Evolutionary conservation across 495 filamentous ascomycete species (phyloP), one percentile per base, ranked within the genome.

Genomic region (Penicillium bialowiezense): DNA sequence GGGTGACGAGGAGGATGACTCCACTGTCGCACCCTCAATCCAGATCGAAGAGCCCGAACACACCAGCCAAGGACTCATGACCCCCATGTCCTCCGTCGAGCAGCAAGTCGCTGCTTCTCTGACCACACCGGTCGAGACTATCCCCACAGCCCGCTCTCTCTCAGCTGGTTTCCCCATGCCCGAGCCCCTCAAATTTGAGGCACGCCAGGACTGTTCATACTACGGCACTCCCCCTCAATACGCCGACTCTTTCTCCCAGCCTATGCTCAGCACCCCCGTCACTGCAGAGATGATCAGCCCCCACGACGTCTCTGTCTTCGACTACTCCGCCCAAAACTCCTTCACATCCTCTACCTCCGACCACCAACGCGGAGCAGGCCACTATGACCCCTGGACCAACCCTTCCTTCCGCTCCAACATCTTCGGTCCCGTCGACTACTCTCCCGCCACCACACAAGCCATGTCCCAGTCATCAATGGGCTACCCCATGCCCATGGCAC

Each of bases 331-430:
- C 0, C 57, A 60, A 2, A 48, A 60, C 10, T 41, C 60, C 7
- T 72, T 68, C 45, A 50, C 62, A 7, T 36, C 50, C 20, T 58
- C 71, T 0, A 54, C 68, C 42, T 43, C 67, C 19, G 44, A 56
- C 47, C 49, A 55, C 53, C 20, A 51, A 50, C 65, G 55, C 58
- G 50, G 19, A 17, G 14, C 55, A 6, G 50, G 49, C 29, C 65
- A 68, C 3, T 67, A 60, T 26, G 68, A 71, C 14, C 32, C 59
- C n/a, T 76, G 71, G 69, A 47, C 60, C 23, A 26, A 26, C 10
- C 64, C 72, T 3, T 54, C 65, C 5, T 73, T 70, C 60, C 65
- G 71, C n/a, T 70, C 64, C 36, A 66, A 67, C 37, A 56, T 74
- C 31, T 76, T 68, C 62, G 54, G 55, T 17, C 50, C 71, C 0